These are phyloP conservation scores for Adansonia madagascariensis DNA, from an alignment of 441 rosid species.

Conservation along the genomic window DNA sequence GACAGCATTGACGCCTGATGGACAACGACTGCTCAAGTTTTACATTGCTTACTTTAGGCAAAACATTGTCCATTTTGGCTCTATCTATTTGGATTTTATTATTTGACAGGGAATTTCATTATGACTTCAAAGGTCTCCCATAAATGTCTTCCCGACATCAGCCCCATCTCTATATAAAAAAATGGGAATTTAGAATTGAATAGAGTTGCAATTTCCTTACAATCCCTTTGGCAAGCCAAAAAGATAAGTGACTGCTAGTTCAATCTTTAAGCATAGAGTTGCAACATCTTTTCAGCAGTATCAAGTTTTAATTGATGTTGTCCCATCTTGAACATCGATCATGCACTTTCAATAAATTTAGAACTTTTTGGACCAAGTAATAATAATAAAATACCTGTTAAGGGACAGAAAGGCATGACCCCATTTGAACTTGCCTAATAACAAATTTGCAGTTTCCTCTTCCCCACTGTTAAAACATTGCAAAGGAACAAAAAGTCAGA, in stretches of 20 bases:
- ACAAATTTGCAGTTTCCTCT: conserved; percentile 71
- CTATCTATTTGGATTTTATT: not conserved
- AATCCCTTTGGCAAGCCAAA: not conserved
- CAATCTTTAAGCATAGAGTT: not conserved
- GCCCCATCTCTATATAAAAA: not conserved
- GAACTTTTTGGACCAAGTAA: not conserved
- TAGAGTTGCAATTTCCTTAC: not conserved
- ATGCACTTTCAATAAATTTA: conserved; percentile 1
- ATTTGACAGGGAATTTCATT: not conserved
- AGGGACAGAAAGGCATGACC: conserved; percentile 94
- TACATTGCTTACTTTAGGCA: not conserved
- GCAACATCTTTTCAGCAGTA: not conserved
- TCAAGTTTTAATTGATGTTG: not conserved
- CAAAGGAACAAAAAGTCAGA: conserved; percentile 22
- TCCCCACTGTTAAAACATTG: conserved; percentile 66
- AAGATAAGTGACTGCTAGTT: not conserved
- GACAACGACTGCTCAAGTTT: not conserved
- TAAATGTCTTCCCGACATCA: not conserved
- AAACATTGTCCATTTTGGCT: not conserved
- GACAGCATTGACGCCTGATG: not conserved
- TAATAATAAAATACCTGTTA: conserved; percentile 58
- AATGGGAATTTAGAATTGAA: not conserved
- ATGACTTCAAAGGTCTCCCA: not conserved
- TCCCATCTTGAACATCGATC: not conserved
- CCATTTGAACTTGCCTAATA: conserved; percentile 96